Conservation (phyloP, 371 early-diverging fungal species). For the Mucor ambiguus region DNA sequence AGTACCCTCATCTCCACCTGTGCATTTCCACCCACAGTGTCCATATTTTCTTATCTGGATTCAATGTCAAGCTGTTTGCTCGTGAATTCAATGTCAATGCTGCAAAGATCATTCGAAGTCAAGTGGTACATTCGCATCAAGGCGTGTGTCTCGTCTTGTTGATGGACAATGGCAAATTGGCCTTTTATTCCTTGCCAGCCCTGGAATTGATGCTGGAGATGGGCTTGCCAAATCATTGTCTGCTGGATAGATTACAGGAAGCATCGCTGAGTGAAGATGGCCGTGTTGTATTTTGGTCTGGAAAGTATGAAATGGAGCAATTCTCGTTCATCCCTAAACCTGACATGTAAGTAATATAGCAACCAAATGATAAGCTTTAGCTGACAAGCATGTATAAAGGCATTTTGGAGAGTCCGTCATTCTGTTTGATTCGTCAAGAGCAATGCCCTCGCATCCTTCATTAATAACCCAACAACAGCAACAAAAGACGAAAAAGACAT, state of each 20-base stretch:
- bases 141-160: conserved; percentile 32
- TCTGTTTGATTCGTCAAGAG: conserved; percentile 39
- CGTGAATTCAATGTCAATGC: conserved; percentile 12
- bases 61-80: conserved; percentile 33
- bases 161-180: conserved; percentile 26
- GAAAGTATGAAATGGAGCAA: conserved; percentile 47
- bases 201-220: conserved; percentile 27
- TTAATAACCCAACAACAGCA: conserved; percentile 16
- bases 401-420: conserved; percentile 40
- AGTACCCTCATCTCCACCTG: conserved; percentile 41
- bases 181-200: conserved; percentile 32
- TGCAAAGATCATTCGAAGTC: conserved; percentile 22
- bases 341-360: conserved; percentile 21
- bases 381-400: conserved; percentile 12
- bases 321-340: conserved; percentile 36
- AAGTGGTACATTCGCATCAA: conserved; percentile 27
- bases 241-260: conserved; percentile 25
- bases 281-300: conserved; percentile 51
- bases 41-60: conserved; percentile 32
- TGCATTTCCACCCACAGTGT: conserved; percentile 19
- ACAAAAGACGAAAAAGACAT: conserved; percentile 38
- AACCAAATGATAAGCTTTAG: neutral
- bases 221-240: conserved; percentile 7
- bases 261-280: conserved; percentile 49
- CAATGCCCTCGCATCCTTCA: conserved; percentile 50